phyloP scores from a whole-genome alignment of 2,329 filamentous ascomycete genomes.

The Cytospora paraplurivora region DNA sequence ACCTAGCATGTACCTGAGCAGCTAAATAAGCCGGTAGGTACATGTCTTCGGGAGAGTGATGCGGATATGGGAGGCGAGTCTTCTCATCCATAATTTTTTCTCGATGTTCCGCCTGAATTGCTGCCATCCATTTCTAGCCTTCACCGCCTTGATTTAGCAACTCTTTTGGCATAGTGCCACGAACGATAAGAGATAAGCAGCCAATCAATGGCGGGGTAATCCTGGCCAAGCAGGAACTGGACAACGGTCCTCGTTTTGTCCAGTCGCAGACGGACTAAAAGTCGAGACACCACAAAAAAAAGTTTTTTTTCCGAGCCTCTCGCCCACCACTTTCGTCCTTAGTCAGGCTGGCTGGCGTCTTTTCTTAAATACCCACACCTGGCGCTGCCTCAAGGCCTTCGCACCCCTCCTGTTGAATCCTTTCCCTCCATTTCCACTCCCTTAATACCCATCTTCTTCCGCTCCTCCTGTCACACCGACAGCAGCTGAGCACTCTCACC shows the following conservation, averaged over 20 bases:
- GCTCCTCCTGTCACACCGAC: constrained; percentile 20
- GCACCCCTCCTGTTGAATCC: constrained; percentile 9
- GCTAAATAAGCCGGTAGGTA: not conserved
- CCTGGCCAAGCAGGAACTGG: constrained; percentile 22
- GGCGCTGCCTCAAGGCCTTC: constrained; percentile 1
- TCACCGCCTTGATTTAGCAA: constrained; percentile 35
- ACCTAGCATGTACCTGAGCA: not conserved
- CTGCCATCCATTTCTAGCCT: constrained; percentile 17
- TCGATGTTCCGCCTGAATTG: constrained; percentile 31
- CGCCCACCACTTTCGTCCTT: constrained; percentile 20
- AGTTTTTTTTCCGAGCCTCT: constrained; percentile 30
- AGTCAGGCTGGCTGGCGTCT: constrained; percentile 21
- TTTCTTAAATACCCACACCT: constrained; percentile 2
- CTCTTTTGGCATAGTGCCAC: constrained; percentile 30
- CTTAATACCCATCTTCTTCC: constrained; percentile 22
- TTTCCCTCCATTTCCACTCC: constrained; percentile 24
- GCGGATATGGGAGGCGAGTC: not conserved
- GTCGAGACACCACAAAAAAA: constrained; percentile 29
- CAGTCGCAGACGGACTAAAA: constrained; percentile 14
- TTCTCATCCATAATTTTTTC: not conserved
- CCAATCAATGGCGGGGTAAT: constrained; percentile 36
- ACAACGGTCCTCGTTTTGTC: constrained; percentile 27
- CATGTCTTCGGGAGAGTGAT: not conserved
- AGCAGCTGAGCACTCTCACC: constrained; percentile 31
- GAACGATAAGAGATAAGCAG: constrained; percentile 29